Percentiles rank a stretch among this genome's conserved stretches.
Conservation (phyloP, 1,139 yeast species). For the Lodderomyces jiufengensis region DNA sequence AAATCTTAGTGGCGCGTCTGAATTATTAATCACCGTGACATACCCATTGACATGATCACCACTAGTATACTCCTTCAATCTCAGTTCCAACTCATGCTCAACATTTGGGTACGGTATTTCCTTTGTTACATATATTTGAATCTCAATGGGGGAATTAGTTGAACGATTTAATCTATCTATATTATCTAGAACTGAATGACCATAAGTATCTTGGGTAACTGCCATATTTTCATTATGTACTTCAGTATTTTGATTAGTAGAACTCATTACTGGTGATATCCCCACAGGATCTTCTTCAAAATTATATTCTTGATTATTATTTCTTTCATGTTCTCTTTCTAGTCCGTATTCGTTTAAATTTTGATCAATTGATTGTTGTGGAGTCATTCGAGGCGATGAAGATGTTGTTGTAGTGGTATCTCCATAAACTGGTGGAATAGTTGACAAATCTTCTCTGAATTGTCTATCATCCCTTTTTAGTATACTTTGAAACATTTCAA, state of each 20-base stretch:
- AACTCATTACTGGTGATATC: constrained; percentile 7
- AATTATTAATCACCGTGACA: constrained; percentile 36
- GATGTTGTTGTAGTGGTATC: constrained; percentile 30
- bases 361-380: constrained; percentile 14
- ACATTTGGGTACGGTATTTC: constrained; percentile 35
- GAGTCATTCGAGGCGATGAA: constrained; percentile 16
- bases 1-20: constrained; percentile 38
- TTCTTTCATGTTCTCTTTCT: constrained; percentile 10
- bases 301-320: constrained; percentile 6
- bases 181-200: constrained; percentile 44
- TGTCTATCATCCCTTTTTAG: constrained; percentile 46
- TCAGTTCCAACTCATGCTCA: constrained; percentile 36
- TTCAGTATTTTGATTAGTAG: constrained; percentile 7
- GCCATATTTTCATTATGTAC: constrained; percentile 16
- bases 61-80: constrained; percentile 42
- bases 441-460: constrained; percentile 35
- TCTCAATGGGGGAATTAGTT: constrained; percentile 37
- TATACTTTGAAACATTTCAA: constrained; percentile 59
- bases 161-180: constrained; percentile 39
- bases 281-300: constrained; percentile 15
- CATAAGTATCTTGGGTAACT: constrained; percentile 30
- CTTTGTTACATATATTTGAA: constrained; percentile 44
- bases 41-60: constrained; percentile 41
- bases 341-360: constrained; percentile 18
- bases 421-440: constrained; percentile 40